These are phyloP conservation scores for Suhomyces coccinellae DNA, from an alignment of 1,139 yeast genomes.

Conservation along the genomic window DNA sequence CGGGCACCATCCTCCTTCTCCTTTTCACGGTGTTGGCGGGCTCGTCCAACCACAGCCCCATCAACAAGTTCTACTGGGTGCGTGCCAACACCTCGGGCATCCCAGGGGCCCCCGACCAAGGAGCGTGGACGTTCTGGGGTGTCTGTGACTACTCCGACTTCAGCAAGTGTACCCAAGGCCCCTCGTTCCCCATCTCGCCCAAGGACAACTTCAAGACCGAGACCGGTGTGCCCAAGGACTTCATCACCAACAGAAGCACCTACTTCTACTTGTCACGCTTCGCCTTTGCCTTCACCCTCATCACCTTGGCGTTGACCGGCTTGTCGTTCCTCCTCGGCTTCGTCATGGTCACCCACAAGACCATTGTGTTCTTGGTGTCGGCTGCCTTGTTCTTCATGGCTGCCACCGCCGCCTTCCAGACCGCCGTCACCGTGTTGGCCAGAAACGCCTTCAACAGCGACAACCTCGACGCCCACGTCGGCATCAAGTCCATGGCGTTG, in stretches of 20 bases:
- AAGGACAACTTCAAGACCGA: slow-evolving; percentile 63
- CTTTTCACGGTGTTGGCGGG: slow-evolving; percentile 69
- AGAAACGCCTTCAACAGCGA: slow-evolving; percentile 57
- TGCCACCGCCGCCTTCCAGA: slow-evolving; percentile 63
- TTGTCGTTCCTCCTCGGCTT: slow-evolving; percentile 46
- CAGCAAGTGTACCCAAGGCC: slow-evolving; percentile 47
- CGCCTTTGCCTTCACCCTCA: slow-evolving; percentile 63
- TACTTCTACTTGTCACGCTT: slow-evolving; percentile 72
- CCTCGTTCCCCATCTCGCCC: slow-evolving; percentile 72
- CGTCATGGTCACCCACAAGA: slow-evolving; percentile 52
- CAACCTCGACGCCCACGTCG: slow-evolving; percentile 48
- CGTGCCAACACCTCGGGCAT: slow-evolving; percentile 65
- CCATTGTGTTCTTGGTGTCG: slow-evolving; percentile 52
- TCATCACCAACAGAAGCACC: slow-evolving; percentile 55
- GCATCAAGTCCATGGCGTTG: slow-evolving; percentile 59
- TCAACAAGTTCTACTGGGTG: slow-evolving; percentile 69
- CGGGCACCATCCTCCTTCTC: slow-evolving; percentile 57
- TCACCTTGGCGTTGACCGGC: slow-evolving; percentile 57
- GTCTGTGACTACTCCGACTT: slow-evolving; percentile 51
- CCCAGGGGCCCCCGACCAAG: slow-evolving; percentile 48
- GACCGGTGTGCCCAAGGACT: slow-evolving; percentile 52
- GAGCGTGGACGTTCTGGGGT: slow-evolving; percentile 88
- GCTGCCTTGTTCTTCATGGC: slow-evolving; percentile 56
- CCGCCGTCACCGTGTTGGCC: slow-evolving; percentile 68
- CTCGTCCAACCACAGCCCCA: slow-evolving; percentile 57